A percentile compares a stretch with the other conserved stretches of the same genome.
Evolutionary conservation across 2,329 filamentous ascomycete species (phyloP).

Genomic region (Venturia pyrina): DNA sequence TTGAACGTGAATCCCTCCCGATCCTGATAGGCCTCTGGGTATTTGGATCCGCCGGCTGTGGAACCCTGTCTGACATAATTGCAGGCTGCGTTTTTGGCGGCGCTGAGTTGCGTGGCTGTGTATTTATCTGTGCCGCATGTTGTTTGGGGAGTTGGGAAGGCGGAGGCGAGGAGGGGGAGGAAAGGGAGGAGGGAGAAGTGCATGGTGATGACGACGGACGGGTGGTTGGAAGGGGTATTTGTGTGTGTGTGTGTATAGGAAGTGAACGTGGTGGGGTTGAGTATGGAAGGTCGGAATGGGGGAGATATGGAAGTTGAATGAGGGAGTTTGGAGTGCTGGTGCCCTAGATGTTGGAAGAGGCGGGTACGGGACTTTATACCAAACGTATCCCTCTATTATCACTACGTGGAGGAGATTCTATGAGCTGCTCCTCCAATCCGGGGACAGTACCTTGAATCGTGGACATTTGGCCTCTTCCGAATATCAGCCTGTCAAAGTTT

Average conservation of each 20-base stretch:
- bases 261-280: no score
- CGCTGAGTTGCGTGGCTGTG: constrained; percentile 23
- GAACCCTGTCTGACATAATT: constrained; percentile 35
- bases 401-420: background rate
- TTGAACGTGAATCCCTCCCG: constrained; percentile 52
- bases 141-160: background rate
- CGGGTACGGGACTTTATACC: background rate
- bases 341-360: background rate
- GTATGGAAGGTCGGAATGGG: background rate
- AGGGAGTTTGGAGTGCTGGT: background rate
- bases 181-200: background rate
- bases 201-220: background rate
- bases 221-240: no score
- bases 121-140: background rate
- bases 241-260: background rate
- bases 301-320: background rate
- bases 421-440: background rate
- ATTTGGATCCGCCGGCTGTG: constrained; percentile 32
- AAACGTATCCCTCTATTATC: background rate
- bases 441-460: background rate
- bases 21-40: constrained; percentile 53
- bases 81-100: constrained; percentile 44
- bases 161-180: background rate
- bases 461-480: background rate
- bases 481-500: background rate